Evolutionary conservation across 805 yeast genomes (phyloP).

Genomic region (Ogataea chonburiensis): DNA sequence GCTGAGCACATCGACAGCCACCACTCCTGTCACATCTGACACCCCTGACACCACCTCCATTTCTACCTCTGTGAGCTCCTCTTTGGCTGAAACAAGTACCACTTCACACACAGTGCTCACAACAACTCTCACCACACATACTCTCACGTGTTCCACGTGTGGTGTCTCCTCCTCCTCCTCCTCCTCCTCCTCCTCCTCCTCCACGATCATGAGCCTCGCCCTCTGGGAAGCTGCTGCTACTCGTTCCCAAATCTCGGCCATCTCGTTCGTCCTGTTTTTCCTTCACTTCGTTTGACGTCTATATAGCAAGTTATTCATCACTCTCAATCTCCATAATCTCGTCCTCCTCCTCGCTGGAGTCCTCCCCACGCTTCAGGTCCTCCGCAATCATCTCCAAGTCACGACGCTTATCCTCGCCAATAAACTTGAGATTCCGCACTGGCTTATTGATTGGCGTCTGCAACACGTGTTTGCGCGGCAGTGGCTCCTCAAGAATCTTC

Average conservation of each 20-base stretch:
- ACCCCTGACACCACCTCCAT: constrained; percentile 2
- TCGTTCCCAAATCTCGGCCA: not conserved
- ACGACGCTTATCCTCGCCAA: constrained; percentile 27
- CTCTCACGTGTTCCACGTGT: too few relatives aligned
- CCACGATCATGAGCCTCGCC: too few relatives aligned
- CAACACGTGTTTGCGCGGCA: constrained; percentile 13
- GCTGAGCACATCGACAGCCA: not conserved
- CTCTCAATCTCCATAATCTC: constrained; percentile 63
- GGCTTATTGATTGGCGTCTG: constrained; percentile 27
- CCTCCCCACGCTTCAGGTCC: constrained; percentile 44
- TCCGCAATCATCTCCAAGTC: constrained; percentile 40
- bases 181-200: too few relatives aligned
- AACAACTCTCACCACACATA: too few relatives aligned
- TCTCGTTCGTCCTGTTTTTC: constrained; percentile 5
- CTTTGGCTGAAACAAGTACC: constrained; percentile 6
- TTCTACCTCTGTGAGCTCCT: not conserved
- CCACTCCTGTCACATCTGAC: constrained; percentile 1
- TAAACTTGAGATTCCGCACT: constrained; percentile 23
- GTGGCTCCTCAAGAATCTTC: constrained; percentile 23
- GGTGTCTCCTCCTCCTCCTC: too few relatives aligned
- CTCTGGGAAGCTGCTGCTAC: constrained; percentile 6
- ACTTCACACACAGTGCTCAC: too few relatives aligned
- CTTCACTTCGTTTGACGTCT: constrained; percentile 11
- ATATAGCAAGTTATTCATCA: constrained; percentile 34
- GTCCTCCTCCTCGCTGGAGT: constrained; percentile 39